A percentile compares a stretch with the other conserved stretches of the same genome.
Conservation (phyloP, 495 filamentous ascomycete genomes). For the Tuber calosporum region DNA sequence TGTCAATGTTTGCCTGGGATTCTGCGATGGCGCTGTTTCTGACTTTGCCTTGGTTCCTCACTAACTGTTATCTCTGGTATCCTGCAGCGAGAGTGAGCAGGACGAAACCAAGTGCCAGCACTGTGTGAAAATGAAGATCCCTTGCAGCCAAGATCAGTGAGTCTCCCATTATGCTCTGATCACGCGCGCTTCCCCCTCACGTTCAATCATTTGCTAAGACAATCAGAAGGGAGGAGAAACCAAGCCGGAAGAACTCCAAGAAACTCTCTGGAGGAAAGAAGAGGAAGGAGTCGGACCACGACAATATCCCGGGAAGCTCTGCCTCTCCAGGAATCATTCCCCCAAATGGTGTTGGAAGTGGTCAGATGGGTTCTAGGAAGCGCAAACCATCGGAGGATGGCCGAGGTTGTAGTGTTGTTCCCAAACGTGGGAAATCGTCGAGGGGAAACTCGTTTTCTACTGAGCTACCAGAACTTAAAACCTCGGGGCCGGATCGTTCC, state of each 20-base stretch:
- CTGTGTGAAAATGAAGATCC: slow-evolving; percentile 38
- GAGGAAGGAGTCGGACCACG: slow-evolving; percentile 33
- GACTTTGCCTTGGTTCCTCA: slow-evolving; percentile 8
- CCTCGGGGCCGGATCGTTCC: slow-evolving; percentile 11
- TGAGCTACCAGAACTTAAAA: slow-evolving; percentile 26
- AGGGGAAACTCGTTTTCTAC: slow-evolving; percentile 33
- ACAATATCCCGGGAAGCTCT: slow-evolving; percentile 26
- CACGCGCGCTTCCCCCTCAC: slow-evolving; percentile 6
- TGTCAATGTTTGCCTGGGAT: slow-evolving; percentile 10
- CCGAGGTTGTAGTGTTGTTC: slow-evolving; percentile 11
- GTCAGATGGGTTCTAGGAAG: slow-evolving; percentile 23
- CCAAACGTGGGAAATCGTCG: slow-evolving; percentile 37
- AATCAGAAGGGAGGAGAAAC: slow-evolving; percentile 34
- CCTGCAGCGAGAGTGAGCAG: slow-evolving; percentile 24
- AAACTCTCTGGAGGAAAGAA: slow-evolving; percentile 37
- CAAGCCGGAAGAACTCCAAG: slow-evolving; percentile 32
- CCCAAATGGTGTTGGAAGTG: slow-evolving; percentile 12
- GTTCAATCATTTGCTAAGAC: slow-evolving; percentile 12
- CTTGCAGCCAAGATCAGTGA: slow-evolving; percentile 39
- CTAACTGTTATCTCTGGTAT: slow-evolving; percentile 26
- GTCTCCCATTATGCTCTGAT: slow-evolving; percentile 14
- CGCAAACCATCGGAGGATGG: slow-evolving; percentile 37
- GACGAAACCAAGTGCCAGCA: slow-evolving; percentile 40
- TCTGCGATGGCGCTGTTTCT: not conserved
- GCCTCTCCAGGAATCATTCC: slow-evolving; percentile 25